These are phyloP conservation scores for Stachybotrys chlorohalonatus DNA, from an alignment of 2,329 filamentous ascomycete genomes.

Conservation along the genomic window DNA sequence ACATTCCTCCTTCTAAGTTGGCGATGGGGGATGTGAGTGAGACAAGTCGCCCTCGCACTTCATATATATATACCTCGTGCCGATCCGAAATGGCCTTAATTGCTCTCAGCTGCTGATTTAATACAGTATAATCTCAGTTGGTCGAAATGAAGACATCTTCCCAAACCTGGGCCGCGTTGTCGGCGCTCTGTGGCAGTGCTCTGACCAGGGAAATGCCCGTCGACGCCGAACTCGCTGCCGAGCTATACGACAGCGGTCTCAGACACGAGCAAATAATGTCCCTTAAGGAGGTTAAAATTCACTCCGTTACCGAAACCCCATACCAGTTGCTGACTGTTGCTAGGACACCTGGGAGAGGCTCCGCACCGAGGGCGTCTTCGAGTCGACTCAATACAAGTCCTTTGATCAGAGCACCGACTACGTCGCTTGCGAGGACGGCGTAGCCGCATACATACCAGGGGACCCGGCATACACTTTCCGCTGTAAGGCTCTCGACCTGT, in stretches of 20 bases:
- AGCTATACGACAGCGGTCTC: conserved; percentile 9
- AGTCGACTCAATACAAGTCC: conserved; percentile 4
- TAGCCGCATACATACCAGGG: conserved; percentile 6
- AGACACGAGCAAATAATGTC: conserved; percentile 11
- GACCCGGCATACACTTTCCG: conserved; percentile 9
- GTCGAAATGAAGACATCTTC: not conserved
- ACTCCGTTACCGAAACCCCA: conserved; percentile 4
- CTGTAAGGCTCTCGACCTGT: conserved; percentile 28
- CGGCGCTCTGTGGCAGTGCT: not conserved
- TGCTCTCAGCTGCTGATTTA: not conserved
- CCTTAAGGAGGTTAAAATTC: conserved; percentile 5
- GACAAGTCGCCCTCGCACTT: too few relatives aligned
- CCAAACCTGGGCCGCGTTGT: not conserved
- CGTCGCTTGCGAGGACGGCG: conserved; percentile 5
- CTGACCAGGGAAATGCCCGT: conserved; percentile 9
- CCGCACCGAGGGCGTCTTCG: conserved; percentile 2
- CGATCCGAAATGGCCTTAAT: too few relatives aligned
- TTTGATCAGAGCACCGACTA: conserved; percentile 3
- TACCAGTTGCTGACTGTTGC: not conserved
- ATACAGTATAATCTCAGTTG: not conserved
- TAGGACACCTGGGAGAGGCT: conserved; percentile 1
- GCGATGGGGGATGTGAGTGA: too few relatives aligned
- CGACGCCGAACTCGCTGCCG: conserved; percentile 4
- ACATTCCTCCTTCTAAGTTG: too few relatives aligned
- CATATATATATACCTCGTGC: too few relatives aligned